Evolutionary conservation across 108 stramenopile genomes (phyloP), one percentile per base, ranked within the genome.

Genomic region (Nitzschia sp.): DNA sequence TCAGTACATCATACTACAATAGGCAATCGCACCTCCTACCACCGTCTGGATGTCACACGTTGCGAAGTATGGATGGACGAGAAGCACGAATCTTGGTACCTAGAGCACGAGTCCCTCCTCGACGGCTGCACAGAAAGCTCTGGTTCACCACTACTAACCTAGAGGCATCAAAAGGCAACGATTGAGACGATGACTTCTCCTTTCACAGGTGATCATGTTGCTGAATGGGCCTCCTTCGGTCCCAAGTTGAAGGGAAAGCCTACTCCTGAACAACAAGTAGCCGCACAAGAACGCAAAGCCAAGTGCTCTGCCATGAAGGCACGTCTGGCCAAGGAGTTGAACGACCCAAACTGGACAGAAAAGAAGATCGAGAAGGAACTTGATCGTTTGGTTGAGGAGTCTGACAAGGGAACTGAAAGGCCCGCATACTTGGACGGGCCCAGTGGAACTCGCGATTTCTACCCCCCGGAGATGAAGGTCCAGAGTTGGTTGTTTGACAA

Each of bases 391-490:
- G 75, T 80, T 26, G 80, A 71, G 25, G 75, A 63, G 21, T 37
- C 41, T 19, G 70, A 69, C 42, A 61, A 54, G 20, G 70, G 39
- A 2, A 55, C 54, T 0, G 55, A 56, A 8, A 44, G 71, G 12
- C 69, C 71, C 9, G 70, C 44, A 46, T 74, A 73, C 44, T 46
- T 80, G 48, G 80, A 91, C 38, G 89, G 93, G 14, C 90, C 90
- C 41, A 90, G 90, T 63, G 97, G 97, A 46, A 97, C 96, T 19
- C 87, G 97, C 8, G 97, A 98, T 79, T 95, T 98, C 61, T 97
- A 96, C 69, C 96, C 96, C 17, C 80, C 83, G 46, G 95, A 97
- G 46, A 89, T 94, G 81, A 86, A 93, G 9, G 72, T 94, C 8
- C 89, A 84, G 20, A 86, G 70, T n/a, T 98, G 96, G 96, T 78